phyloP scores from a whole-genome alignment of 495 filamentous ascomycete species.

The Hyphodiscus hymeniophilus region DNA sequence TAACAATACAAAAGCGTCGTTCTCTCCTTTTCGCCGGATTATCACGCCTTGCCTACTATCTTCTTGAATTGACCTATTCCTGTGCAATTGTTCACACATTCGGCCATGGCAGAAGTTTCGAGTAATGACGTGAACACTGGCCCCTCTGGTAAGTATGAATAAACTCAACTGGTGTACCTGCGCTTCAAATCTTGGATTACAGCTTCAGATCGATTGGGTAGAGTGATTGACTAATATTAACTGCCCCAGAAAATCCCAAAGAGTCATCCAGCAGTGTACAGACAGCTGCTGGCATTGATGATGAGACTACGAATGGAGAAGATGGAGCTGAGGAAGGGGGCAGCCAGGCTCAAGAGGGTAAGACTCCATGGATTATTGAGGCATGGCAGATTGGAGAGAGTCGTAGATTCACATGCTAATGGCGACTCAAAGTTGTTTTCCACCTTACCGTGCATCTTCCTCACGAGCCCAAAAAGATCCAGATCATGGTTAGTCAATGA shows the following conservation, averaged over 20 bases:
- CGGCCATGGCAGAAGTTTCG: conserved; percentile 1
- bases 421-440: conserved; percentile 42
- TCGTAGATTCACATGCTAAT: conserved; percentile 1
- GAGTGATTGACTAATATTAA: not conserved
- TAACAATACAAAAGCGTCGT: not conserved
- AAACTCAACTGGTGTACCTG: not conserved
- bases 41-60: not conserved
- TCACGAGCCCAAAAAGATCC: conserved; percentile 66
- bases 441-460: conserved; percentile 78
- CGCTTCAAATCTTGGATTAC: not conserved
- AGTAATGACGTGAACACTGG: conserved; percentile 3
- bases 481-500: conserved; percentile 61
- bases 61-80: not conserved
- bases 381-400: not conserved
- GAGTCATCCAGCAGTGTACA: conserved; percentile 6
- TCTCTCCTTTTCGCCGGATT: not conserved
- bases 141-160: conserved; percentile 1
- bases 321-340: conserved; percentile 23
- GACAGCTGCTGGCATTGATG: conserved; percentile 16
- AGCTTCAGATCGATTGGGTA: not conserved
- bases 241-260: conserved; percentile 4
- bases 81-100: not conserved
- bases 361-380: not conserved
- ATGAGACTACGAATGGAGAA: conserved; percentile 22
- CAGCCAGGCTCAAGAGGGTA: conserved; percentile 23